Evolutionary conservation across 805 yeast species (phyloP).

Genomic region (Lachancea thermotolerans): DNA sequence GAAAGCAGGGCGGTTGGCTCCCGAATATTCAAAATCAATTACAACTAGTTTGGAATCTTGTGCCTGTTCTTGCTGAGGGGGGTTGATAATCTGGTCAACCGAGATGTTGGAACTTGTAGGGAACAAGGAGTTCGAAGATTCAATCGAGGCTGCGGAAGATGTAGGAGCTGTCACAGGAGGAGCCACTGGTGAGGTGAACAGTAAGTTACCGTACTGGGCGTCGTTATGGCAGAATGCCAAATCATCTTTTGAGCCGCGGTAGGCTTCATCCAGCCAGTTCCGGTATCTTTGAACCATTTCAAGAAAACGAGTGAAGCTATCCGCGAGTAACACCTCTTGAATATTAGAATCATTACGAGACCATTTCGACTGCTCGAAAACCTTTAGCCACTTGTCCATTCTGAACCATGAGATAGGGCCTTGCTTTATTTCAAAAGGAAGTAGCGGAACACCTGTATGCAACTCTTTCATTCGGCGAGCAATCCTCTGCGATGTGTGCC

Average conservation of each 20-base stretch:
- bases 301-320: conserved; percentile 44
- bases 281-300: conserved; percentile 45
- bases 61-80: conserved; percentile 33
- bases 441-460: conserved; percentile 70
- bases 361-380: conserved; percentile 39
- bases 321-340: conserved; percentile 34
- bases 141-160: conserved; percentile 10
- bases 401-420: conserved; percentile 69
- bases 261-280: conserved; percentile 47
- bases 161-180: conserved; percentile 11
- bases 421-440: conserved; percentile 43
- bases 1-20: conserved; percentile 80
- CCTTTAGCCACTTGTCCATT: conserved; percentile 62
- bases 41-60: conserved; percentile 78
- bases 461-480: conserved; percentile 96
- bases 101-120: conserved; percentile 25
- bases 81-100: conserved; percentile 30
- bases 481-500: conserved; percentile 71
- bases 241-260: conserved; percentile 35
- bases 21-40: conserved; percentile 94
- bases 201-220: conserved; percentile 90
- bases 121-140: conserved; percentile 24
- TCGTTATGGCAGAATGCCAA: conserved; percentile 91
- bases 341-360: conserved; percentile 29
- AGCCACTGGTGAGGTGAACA: conserved; percentile 54